Conservation (phyloP, 495 filamentous ascomycete species). For the Aspergillus funiculosus region DNA sequence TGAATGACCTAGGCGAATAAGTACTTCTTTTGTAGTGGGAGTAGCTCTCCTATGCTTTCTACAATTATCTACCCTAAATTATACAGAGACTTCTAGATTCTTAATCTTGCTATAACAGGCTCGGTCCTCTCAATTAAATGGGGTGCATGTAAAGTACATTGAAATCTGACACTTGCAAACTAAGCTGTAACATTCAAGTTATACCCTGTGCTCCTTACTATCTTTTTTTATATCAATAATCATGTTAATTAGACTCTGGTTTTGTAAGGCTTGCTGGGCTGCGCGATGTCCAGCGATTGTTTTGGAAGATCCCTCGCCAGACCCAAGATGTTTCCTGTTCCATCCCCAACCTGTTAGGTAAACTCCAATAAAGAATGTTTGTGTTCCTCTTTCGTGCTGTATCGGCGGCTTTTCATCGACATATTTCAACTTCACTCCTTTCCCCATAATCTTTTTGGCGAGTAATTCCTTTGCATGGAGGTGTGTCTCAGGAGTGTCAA, state of each 20-base stretch:
- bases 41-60: no score
- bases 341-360: conserved; percentile 72
- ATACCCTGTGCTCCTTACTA: no score
- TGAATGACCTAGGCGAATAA: no score
- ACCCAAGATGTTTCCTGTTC: conserved; percentile 56
- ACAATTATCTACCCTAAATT: no score
- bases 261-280: conserved; percentile 58
- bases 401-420: conserved; percentile 47
- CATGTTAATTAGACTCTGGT: conserved; percentile 51
- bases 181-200: no score
- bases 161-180: no score
- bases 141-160: no score
- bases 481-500: conserved; percentile 35
- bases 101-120: no score
- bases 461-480: conserved; percentile 50
- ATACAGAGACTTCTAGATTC: no score
- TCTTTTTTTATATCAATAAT: conserved; percentile 30
- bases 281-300: conserved; percentile 67
- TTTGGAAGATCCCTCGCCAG: conserved; percentile 63
- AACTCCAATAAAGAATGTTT: conserved; percentile 62
- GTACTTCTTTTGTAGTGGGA: no score
- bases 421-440: conserved; percentile 62
- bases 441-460: conserved; percentile 49
- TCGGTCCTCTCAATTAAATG: no score
- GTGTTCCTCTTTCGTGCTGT: conserved; percentile 51